Conservation (phyloP, 2,329 filamentous ascomycete species). For the Talaromyces sp. region DNA sequence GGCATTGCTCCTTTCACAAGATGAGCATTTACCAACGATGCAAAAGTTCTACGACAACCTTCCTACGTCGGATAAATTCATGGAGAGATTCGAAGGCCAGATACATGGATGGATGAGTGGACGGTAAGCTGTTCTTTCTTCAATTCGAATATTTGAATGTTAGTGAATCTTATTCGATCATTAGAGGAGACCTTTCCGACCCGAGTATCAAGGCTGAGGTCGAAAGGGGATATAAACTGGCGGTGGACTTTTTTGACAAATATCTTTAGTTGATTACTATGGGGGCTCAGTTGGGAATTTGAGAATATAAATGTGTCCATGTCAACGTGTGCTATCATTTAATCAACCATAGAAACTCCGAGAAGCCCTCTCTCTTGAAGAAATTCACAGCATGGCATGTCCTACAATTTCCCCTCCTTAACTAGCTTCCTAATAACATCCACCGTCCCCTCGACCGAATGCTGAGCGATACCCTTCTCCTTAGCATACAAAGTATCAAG, state of each 20-base stretch:
- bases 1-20: slow-evolving; percentile 28
- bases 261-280: background rate
- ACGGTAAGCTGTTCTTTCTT: slow-evolving; percentile 32
- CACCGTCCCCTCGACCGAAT: slow-evolving; percentile 6
- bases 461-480: background rate
- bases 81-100: slow-evolving; percentile 64
- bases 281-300: no score
- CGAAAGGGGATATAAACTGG: slow-evolving; percentile 47
- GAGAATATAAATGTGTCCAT: background rate
- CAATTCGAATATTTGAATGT: no score
- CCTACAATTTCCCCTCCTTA: slow-evolving; percentile 5
- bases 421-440: slow-evolving; percentile 9
- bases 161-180: no score
- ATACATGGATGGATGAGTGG: slow-evolving; percentile 74
- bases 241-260: slow-evolving; percentile 11
- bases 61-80: slow-evolving; percentile 22
- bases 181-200: slow-evolving; percentile 52
- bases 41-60: slow-evolving; percentile 22
- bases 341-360: background rate
- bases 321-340: background rate
- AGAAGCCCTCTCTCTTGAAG: background rate
- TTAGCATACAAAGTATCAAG: background rate
- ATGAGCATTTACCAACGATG: slow-evolving; percentile 13
- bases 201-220: slow-evolving; percentile 56
- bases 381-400: background rate